These are phyloP conservation scores for Pinus tabuliformis DNA, from an alignment of 75 land plant genomes.

Conservation along the genomic window DNA sequence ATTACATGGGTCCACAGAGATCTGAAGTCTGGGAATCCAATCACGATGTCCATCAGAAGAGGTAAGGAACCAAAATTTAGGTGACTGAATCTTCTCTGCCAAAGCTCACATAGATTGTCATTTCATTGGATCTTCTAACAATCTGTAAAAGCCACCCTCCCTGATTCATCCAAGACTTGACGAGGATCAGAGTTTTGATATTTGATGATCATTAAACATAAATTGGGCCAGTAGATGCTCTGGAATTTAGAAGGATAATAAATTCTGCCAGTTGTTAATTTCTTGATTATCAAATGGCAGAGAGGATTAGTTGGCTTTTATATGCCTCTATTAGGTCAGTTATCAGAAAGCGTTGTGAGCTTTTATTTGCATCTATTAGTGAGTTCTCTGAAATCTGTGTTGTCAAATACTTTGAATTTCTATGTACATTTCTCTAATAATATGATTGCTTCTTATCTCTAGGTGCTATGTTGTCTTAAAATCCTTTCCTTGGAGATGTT, in stretches of 20 bases:
- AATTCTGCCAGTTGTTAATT: too few relatives aligned
- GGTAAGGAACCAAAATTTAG: too few relatives aligned
- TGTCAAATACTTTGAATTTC: background rate
- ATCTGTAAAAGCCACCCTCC: too few relatives aligned
- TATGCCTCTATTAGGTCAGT: background rate
- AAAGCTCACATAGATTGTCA: too few relatives aligned
- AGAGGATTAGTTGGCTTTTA: background rate
- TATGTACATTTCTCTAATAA: background rate
- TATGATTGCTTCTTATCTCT: background rate
- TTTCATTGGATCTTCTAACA: too few relatives aligned
- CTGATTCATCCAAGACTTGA: too few relatives aligned
- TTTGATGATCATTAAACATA: too few relatives aligned
- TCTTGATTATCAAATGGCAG: background rate
- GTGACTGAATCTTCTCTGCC: too few relatives aligned
- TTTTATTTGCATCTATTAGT: background rate
- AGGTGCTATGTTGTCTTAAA: background rate
- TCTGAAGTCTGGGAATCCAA: too few relatives aligned
- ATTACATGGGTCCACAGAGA: too few relatives aligned
- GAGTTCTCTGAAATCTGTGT: background rate
- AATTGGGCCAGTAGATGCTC: background rate
- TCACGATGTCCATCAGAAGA: too few relatives aligned
- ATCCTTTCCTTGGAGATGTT: background rate
- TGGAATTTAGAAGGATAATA: background rate
- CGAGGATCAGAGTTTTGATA: too few relatives aligned
- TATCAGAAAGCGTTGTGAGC: background rate